Conservation (phyloP, 2,329 filamentous ascomycete genomes). For the Aschersonia sp. region DNA sequence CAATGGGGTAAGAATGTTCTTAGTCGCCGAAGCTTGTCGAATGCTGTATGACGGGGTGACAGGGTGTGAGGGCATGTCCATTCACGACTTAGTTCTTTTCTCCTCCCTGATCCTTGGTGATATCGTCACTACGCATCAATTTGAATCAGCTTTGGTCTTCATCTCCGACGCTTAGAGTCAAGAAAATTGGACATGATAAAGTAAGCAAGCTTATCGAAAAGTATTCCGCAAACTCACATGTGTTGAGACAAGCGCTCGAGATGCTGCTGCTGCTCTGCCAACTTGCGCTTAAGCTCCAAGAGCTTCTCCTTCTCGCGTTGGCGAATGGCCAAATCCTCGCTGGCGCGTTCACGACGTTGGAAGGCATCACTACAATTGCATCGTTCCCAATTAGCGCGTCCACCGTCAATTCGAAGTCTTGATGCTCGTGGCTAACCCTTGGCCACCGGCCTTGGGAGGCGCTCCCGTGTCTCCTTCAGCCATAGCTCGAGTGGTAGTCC, state of each 20-base stretch:
- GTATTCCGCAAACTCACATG: constrained; percentile 45
- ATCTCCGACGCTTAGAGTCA: too few relatives aligned
- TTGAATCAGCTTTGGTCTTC: too few relatives aligned
- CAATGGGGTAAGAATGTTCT: too few relatives aligned
- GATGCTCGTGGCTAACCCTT: constrained; percentile 28
- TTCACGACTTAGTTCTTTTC: constrained; percentile 39
- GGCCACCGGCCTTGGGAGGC: constrained; percentile 36
- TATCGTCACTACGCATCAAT: constrained; percentile 46
- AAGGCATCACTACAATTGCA: constrained; percentile 60
- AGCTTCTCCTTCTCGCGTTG: constrained; percentile 89
- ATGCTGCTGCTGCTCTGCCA: constrained; percentile 67
- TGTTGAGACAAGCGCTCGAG: constrained; percentile 74
- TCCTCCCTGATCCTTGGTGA: constrained; percentile 59
- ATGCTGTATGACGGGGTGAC: background rate
- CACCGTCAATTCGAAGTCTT: too few relatives aligned
- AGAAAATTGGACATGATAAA: too few relatives aligned
- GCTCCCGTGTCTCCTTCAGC: constrained; percentile 56
- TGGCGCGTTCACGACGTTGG: constrained; percentile 78
- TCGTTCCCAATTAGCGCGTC: too few relatives aligned
- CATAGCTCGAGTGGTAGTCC: constrained; percentile 49
- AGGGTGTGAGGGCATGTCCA: background rate
- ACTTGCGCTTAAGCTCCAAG: constrained; percentile 54
- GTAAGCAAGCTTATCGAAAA: background rate
- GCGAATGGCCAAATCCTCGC: constrained; percentile 73
- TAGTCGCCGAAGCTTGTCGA: too few relatives aligned